Base-by-base conservation (phyloP, 345 rosid species). In the Punica granatum region DNA sequence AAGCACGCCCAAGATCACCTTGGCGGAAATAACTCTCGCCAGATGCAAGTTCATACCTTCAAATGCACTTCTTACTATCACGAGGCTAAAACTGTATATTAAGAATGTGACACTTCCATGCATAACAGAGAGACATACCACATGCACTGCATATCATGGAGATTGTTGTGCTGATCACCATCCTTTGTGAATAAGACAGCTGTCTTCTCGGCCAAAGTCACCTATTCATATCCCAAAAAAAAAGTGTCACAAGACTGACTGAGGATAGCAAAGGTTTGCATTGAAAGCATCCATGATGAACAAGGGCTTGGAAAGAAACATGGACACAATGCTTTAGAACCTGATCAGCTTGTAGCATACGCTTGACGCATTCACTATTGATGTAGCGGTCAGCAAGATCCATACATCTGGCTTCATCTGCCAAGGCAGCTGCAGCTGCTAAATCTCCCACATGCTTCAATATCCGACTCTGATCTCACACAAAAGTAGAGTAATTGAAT, bases 141-240 rank as follows among this genome's bases (percentile, higher is more conserved):
- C 99, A 92, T 95, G 98, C 98, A 95, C 80, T 95, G 99, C 99
- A 95, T 95, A 80, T 95, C 99, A 81, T 95, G 97, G 74, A 95
- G 96, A 82, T 88, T 92, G 82, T 90, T 95, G 80, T 90, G 96
- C 80, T 90, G 98, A 73, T 92, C 99, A 60, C 99, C 97, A 60
- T 95, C 99, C 74, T 92, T 95, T 39, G 99, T 95, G 79, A 95
- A 95, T 71, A 95, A 73, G 32, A 85, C 88, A 74, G 96, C 98
- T 69, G 85, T 92, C 83, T 92, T 92, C 80, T 92, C 99, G 6
- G 99, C 98, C 86, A 84, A 72, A 67, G 87, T 66, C 75, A 95
- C 98, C 99, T 94, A n/a, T n/a, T 72, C 72, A 68, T 62, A n/a
- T 26, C 7, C 23, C 11, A 33, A 66, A 73, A 25, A 71, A 71